Evolutionary conservation across 495 filamentous ascomycete species (phyloP).

Genomic region (Neohortaea acidophila): DNA sequence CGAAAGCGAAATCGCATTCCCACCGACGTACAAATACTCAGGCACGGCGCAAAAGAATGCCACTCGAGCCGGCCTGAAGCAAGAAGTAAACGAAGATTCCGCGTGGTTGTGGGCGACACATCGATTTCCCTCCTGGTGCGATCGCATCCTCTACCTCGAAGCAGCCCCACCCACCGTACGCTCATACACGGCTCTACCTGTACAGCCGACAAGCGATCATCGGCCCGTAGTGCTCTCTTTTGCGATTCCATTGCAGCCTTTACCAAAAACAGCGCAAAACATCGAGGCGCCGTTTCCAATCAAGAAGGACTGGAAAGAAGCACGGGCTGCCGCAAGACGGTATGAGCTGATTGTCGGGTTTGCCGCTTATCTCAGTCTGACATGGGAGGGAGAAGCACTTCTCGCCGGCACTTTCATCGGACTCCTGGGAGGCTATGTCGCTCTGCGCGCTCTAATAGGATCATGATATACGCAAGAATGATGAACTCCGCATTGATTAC

Average conservation of each 20-base stretch:
- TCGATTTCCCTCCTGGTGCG: constrained; percentile 88
- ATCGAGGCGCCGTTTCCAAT: constrained; percentile 38
- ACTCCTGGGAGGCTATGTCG: constrained; percentile 9
- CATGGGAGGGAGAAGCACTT: constrained; percentile 44
- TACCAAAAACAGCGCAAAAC: constrained; percentile 21
- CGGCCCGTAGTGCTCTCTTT: constrained; percentile 59
- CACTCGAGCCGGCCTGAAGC: constrained; percentile 20
- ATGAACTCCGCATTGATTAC: too few relatives aligned
- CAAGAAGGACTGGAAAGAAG: constrained; percentile 36
- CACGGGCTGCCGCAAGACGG: constrained; percentile 35
- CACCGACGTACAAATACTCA: constrained; percentile 82
- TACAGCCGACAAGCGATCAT: constrained; percentile 70
- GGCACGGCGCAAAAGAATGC: constrained; percentile 22
- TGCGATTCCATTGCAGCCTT: constrained; percentile 36
- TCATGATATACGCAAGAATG: too few relatives aligned
- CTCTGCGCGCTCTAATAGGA: constrained; percentile 7
- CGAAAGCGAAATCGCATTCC: constrained; percentile 64
- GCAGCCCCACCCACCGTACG: constrained; percentile 25
- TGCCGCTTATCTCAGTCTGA: constrained; percentile 40
- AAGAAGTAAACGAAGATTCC: constrained; percentile 39
- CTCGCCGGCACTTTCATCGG: constrained; percentile 23
- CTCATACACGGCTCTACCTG: constrained; percentile 57
- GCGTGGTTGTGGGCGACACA: constrained; percentile 67
- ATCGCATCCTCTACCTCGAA: constrained; percentile 63
- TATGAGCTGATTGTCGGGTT: constrained; percentile 46